Evolutionary conservation across 2,329 filamentous ascomycete genomes (phyloP), one percentile per base, ranked within the genome.

Genomic region (Mycosphaerella sp.): DNA sequence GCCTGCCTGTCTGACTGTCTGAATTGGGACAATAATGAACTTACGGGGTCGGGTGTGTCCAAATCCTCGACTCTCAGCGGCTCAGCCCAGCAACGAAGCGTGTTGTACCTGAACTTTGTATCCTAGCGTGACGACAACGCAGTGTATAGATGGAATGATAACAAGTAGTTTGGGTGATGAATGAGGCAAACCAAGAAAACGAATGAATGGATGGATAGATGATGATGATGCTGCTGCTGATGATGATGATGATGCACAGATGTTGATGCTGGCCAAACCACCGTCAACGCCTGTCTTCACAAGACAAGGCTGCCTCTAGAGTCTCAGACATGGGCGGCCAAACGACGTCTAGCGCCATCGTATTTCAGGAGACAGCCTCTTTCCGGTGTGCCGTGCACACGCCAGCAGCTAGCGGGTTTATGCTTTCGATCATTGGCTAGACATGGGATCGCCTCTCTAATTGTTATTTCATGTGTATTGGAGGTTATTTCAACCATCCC

Each of bases 341-440:
- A 8, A 21, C 29, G 29, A 34, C 36, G n/a, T 38, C 45, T 47
- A 47, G 45, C 45, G 45, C 29, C 29, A 21, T 36, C 45, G 31
- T 38, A 49, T 49, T 42, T 34, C 34, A 49, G 47, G 47, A 49
- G 47, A 42, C 46, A 48, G 46, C 46, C 46, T 48, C 38, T 48
- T 41, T 29, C 36, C 46, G 21, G 42, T 21, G 5, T 26, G 42
- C 42, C 42, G 42, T 44, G 42, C 40, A 9, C 40, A 42, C 40
- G 40, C 40, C 14, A 17, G 40, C n/a, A 42, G 21, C 42, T 43
- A 43, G 41, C 32, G 21, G 21, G 21, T 43, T 43, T 4, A 21
- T 43, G 41, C 41, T 43, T 21, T 6, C 17, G 8, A 44, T 29
- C 21, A 44, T 44, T 44, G 42, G 42, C 42, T 29, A 21, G 17